These are phyloP conservation scores for Urtica urens DNA, from an alignment of 306 rosid species.

Conservation along the genomic window DNA sequence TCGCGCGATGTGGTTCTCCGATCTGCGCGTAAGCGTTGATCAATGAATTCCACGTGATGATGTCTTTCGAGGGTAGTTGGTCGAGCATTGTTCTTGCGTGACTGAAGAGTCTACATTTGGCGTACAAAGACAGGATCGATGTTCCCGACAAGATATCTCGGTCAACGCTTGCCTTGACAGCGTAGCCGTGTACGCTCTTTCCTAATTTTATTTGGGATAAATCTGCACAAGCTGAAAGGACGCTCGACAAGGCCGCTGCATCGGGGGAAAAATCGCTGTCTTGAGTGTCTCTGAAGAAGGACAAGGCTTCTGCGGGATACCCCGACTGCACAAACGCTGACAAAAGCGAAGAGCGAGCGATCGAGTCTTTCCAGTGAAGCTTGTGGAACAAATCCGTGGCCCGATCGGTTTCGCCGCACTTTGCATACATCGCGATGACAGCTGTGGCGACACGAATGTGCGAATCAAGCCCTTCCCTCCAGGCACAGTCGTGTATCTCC, in stretches of 20 bases:
- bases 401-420: conserved; percentile 45
- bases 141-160: conserved; percentile 36
- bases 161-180: conserved; percentile 32
- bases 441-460: conserved; percentile 47
- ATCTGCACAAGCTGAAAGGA: conserved; percentile 47
- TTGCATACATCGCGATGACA: conserved; percentile 47
- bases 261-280: conserved; percentile 34
- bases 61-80: conserved; percentile 38
- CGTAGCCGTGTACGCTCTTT: conserved; percentile 42
- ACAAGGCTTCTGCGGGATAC: conserved; percentile 37
- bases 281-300: conserved; percentile 36
- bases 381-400: conserved; percentile 38
- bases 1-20: conserved; percentile 33
- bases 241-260: conserved; percentile 24
- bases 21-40: conserved; percentile 39
- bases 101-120: conserved; percentile 27
- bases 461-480: conserved; percentile 24
- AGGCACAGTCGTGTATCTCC: conserved; percentile 36
- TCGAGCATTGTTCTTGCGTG: conserved; percentile 33
- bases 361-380: conserved; percentile 35
- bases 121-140: conserved; percentile 50
- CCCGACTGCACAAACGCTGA: conserved; percentile 53
- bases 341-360: conserved; percentile 57
- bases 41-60: conserved; percentile 60
- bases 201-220: conserved; percentile 34